Conservation (phyloP, 306 rosid genomes). For the Alnus rubra region DNA sequence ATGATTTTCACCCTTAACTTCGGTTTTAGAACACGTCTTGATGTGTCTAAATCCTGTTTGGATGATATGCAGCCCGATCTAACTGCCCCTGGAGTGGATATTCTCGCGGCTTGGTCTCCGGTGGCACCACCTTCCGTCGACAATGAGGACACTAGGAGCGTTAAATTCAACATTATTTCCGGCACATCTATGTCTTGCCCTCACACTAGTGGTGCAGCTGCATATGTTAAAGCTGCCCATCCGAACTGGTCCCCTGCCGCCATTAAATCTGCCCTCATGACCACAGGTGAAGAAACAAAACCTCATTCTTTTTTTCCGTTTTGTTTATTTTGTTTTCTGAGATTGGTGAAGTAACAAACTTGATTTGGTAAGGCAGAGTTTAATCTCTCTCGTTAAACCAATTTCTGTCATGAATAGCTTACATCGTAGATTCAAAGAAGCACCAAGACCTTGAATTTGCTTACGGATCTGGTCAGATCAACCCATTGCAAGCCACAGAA, state of each 20-base stretch:
- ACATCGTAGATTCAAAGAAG: conserved; percentile 28
- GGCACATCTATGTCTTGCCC: conserved; percentile 45
- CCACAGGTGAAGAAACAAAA: conserved; percentile 25
- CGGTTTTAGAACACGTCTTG: not conserved
- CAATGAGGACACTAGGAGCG: conserved; percentile 14
- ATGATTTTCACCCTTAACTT: not conserved
- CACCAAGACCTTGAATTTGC: conserved; percentile 34
- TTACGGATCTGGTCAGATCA: conserved; percentile 34
- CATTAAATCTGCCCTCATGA: conserved; percentile 38
- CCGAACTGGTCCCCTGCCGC: conserved; percentile 45
- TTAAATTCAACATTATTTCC: conserved; percentile 21
- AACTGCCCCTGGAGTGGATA: conserved; percentile 37
- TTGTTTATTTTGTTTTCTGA: too few relatives aligned
- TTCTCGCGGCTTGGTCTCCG: conserved; percentile 41
- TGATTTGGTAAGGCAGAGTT: not conserved
- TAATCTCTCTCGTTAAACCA: not conserved
- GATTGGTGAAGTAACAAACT: conserved; percentile 7
- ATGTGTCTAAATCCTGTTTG: not conserved
- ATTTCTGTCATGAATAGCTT: conserved; percentile 20
- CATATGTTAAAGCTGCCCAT: conserved; percentile 37
- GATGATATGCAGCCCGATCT: conserved; percentile 29
- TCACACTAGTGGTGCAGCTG: conserved; percentile 35
- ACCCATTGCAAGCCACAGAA: conserved; percentile 23
- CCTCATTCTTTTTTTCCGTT: too few relatives aligned
- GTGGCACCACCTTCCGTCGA: conserved; percentile 20